Base-by-base conservation (phyloP, 202 grass and related monocot species). In the Hordeum pubiflorum region DNA sequence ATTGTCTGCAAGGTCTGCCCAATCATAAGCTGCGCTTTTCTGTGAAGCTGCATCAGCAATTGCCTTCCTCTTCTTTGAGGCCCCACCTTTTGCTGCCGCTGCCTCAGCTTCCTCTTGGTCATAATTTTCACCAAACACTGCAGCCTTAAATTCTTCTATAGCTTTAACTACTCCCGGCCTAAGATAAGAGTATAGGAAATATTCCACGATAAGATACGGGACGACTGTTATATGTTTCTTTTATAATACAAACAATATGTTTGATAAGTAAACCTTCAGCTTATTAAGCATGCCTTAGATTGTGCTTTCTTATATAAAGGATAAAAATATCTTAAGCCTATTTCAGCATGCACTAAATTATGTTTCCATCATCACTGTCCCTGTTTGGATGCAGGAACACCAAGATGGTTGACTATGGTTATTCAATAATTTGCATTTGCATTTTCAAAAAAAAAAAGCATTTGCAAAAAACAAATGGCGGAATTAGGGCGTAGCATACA, bases 121-220 rank as follows among this genome's bases (percentile, higher is more conserved):
- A 77, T 93, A 83, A 67, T 93, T 91, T 91, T 95, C 89, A 86
- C 96, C 96, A 81, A 90, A 95, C 21, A 93, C 89, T 33, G 90
- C 82, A 63, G 59, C 80, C 75, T 98, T 93, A 62, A 98, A 95
- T 76, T 93, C 92, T 79, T 94, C 85, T 26, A 98, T 82, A 73
- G 77, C 88, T 79, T 82, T 91, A 69, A 91, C 82, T 74, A 93
- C 74, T 81, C 82, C 88, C 70, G 88, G 85, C 85, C 90, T 98
- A 69, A 65, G 57, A 86, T 62, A 60, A 67, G 48, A 29, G 55
- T 59, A 31, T 3, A 85, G 48, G 40, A 55, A 46, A 81, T 50
- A 85, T 77, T 31, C 29, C 48, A 32, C 10, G 72, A 77, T 38
- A 88, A 69, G 21, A 24, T 23, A 78, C 77, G 14, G 65, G 39